These are phyloP conservation scores for Teunomyces lycoperdinae DNA, from an alignment of 805 yeast species.

Conservation along the genomic window DNA sequence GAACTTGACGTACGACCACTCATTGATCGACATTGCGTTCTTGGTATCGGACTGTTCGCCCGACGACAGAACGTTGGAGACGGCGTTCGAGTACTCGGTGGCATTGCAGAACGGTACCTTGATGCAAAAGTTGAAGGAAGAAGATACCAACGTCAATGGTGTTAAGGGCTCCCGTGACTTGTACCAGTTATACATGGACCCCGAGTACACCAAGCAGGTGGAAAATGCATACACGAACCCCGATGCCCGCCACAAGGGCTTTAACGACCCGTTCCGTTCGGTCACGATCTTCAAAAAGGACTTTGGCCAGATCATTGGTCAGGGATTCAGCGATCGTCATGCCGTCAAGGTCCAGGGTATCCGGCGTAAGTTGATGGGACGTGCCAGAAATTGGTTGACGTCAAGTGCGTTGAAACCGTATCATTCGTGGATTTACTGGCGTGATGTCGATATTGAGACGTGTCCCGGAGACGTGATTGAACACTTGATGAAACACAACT, in stretches of 20 bases:
- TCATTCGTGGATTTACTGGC: conserved; percentile 90
- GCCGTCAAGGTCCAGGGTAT: conserved; percentile 85
- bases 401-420: conserved; percentile 73
- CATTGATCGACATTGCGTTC: conserved; percentile 74
- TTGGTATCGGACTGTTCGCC: conserved; percentile 76
- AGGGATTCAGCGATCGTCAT: conserved; percentile 79
- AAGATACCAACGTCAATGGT: conserved; percentile 34
- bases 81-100: conserved; percentile 60
- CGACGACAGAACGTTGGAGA: conserved; percentile 63
- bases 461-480: conserved; percentile 75
- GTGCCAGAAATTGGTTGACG: conserved; percentile 83
- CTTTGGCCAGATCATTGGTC: conserved; percentile 82
- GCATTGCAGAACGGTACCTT: conserved; percentile 72
- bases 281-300: conserved; percentile 79
- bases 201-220: conserved; percentile 53
- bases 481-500: conserved; percentile 64
- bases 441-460: conserved; percentile 84
- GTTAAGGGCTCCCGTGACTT: conserved; percentile 58
- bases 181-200: conserved; percentile 69
- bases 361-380: conserved; percentile 79
- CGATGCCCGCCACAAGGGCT: conserved; percentile 51
- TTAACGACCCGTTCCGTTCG: conserved; percentile 68
- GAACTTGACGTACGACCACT: conserved; percentile 84
- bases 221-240: conserved; percentile 62
- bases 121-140: conserved; percentile 43